Evolutionary conservation across 2,329 filamentous ascomycete genomes (phyloP).

Genomic region (Trichoderma harzianum): DNA sequence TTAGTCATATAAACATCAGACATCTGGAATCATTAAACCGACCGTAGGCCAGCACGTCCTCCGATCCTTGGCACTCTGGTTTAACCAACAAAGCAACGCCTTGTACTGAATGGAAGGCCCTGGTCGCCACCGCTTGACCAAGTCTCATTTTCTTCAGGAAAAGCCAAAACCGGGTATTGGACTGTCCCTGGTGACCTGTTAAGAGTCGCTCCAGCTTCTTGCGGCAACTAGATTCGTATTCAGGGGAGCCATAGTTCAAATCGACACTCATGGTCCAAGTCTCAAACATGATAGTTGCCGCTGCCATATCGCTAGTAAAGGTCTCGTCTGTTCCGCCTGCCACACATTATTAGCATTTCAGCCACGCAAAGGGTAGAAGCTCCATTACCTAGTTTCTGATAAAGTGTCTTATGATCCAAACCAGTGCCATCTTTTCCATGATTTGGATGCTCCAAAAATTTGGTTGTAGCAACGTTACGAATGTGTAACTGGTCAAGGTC

Average conservation of each 20-base stretch:
- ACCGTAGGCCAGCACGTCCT: not conserved
- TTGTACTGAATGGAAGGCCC: not conserved
- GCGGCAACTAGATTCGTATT: not conserved
- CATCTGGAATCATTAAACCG: not conserved
- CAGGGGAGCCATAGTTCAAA: not conserved
- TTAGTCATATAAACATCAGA: not conserved
- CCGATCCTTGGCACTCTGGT: not conserved
- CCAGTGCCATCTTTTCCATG: too few relatives aligned
- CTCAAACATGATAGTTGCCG: not conserved
- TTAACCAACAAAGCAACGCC: not conserved
- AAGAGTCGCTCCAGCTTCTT: not conserved
- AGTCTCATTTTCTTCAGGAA: not conserved
- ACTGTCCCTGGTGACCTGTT: not conserved
- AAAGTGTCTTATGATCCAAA: not conserved
- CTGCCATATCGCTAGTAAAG: not conserved
- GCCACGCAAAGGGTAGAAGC: not conserved
- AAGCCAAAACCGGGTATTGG: not conserved
- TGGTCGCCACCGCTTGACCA: not conserved
- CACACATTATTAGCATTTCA: not conserved
- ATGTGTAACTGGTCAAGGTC: not conserved
- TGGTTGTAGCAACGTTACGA: not conserved
- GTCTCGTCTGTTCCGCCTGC: not conserved
- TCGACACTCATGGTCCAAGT: not conserved
- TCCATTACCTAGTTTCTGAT: not conserved
- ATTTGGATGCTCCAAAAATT: not conserved